Percentiles rank a stretch among this genome's conserved stretches.
phyloP scores from a whole-genome alignment of 2,329 filamentous ascomycete genomes.

The Pestalotiopsis sp. region DNA sequence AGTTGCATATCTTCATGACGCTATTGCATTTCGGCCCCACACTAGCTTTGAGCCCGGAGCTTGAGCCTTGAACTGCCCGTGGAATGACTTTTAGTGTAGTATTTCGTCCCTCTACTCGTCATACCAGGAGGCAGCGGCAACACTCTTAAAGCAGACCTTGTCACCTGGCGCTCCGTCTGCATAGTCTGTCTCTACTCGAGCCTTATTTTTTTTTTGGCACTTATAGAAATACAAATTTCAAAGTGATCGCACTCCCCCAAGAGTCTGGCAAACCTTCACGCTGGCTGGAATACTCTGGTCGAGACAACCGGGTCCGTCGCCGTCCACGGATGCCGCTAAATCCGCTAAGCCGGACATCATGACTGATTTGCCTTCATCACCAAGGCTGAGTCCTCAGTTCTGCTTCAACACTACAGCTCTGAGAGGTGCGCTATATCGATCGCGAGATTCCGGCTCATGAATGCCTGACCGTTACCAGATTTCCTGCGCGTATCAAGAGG shows the following conservation, averaged over 20 bases:
- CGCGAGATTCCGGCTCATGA: neutral
- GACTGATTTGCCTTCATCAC: slow-evolving; percentile 45
- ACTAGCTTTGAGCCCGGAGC: neutral
- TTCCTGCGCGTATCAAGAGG: slow-evolving; percentile 85
- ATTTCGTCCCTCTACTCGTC: neutral
- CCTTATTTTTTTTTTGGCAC: neutral
- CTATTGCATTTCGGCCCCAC: neutral
- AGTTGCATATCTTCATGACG: neutral
- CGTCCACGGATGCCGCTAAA: slow-evolving; percentile 35
- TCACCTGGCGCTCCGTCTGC: no score
- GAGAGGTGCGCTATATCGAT: slow-evolving; percentile 54
- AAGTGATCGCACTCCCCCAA: neutral
- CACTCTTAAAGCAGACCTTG: neutral
- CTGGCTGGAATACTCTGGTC: slow-evolving; percentile 54
- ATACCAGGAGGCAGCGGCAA: neutral
- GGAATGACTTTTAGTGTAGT: neutral
- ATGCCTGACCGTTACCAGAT: slow-evolving; percentile 53
- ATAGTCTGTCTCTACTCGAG: neutral
- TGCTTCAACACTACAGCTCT: slow-evolving; percentile 73
- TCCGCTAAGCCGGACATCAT: slow-evolving; percentile 39
- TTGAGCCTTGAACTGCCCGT: neutral
- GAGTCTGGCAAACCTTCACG: slow-evolving; percentile 27
- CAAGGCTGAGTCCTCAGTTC: slow-evolving; percentile 69
- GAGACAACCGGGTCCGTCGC: slow-evolving; percentile 33
- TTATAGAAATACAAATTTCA: neutral